Base-by-base conservation (phyloP, 2,329 filamentous ascomycete genomes). In the Nannizziopsis arthrosporioides region DNA sequence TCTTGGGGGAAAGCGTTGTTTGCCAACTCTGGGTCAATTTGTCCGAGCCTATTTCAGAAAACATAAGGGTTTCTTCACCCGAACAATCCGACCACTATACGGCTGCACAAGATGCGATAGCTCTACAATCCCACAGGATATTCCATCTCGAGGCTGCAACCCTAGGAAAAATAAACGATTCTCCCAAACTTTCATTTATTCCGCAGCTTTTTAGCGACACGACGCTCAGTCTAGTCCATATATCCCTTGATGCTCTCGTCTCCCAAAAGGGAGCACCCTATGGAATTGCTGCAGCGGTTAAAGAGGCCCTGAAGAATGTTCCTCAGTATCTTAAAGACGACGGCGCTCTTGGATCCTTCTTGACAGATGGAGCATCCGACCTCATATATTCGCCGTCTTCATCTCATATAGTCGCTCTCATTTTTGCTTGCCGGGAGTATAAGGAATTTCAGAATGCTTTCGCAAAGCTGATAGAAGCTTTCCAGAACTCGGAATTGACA, bases 81-180 rank as follows among this genome's bases (percentile, higher is more conserved):
- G 87, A 90, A 59, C 80, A 90, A 48, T 88, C 87, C 0, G 82
- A 82, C 53, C 84, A 87, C 14, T 85, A 85, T 55, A 73, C 77
- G 19, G 73, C 73, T 37, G 93, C 86, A 0, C 87, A 94, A 61
- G 73, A 78, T 44, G 70, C 72, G 36, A 73, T 94, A 19, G 76
- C 78, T 8, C 72, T 80, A 5, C 76, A 84, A 56, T 81, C 81
- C 0, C 70, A 73, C 40, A 80, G 84, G 0, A 86, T 86, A 68
- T 82, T 84, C 51, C 67, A 74, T 1, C 64, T 87, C 8, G 71
- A 72, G 52, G 54, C 61, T 40, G 63, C 67, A 15, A 51, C 72
- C 18, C 55, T 69, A 22, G 54, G 57, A 12, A 57, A 55, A 46
- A 51, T 53, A 31, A 53, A 48, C 19, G 61, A 53, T 39, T 57